Percentiles rank a stretch among this genome's conserved stretches.
These are phyloP conservation scores for Lecanicillium sp. DNA, from an alignment of 2,329 filamentous ascomycete genomes.

Conservation along the genomic window DNA sequence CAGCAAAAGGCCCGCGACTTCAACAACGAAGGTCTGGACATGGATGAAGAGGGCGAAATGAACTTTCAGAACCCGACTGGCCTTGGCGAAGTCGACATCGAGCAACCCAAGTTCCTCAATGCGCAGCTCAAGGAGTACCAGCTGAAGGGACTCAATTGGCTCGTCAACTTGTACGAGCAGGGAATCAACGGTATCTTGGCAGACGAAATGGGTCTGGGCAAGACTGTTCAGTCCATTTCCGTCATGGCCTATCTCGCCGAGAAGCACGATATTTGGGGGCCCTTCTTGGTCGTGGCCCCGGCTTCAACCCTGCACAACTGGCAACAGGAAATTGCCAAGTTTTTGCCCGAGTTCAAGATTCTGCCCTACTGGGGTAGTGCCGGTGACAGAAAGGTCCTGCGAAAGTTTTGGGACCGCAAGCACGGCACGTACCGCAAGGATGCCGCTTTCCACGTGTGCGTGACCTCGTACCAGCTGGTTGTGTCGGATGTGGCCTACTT, in stretches of 20 bases:
- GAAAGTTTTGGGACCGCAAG: conserved; percentile 98
- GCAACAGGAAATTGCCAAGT: conserved; percentile 95
- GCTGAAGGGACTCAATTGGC: conserved; percentile 97
- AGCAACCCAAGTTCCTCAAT: conserved; percentile 87
- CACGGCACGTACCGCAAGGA: conserved; percentile 92
- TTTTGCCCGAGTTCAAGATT: conserved; percentile 90
- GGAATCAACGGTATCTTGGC: conserved; percentile 99
- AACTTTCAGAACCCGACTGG: conserved; percentile 99
- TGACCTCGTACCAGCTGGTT: conserved; percentile 95
- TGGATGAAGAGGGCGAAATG: conserved; percentile 92
- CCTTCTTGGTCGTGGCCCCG: conserved; percentile 92
- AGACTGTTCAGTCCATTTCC: conserved; percentile 97
- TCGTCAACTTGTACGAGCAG: conserved; percentile 97
- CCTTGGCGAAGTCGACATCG: conserved; percentile 85
- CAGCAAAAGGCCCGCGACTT: conserved; percentile 90
- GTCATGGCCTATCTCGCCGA: conserved; percentile 98
- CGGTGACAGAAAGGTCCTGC: conserved; percentile 86
- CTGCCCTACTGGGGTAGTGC: conserved; percentile 96
- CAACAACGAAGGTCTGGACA: conserved; percentile 63
- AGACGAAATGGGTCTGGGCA: conserved; percentile 99
- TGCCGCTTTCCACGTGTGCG: conserved; percentile 87
- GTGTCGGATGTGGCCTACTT: conserved; percentile 96
- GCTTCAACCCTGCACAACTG: conserved; percentile 97
- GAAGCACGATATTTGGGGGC: conserved; percentile 96
- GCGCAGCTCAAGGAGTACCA: conserved; percentile 98